Evolutionary conservation across 139 green algal genomes (phyloP).

Genomic region (Raphidocelis subcapitata): DNA sequence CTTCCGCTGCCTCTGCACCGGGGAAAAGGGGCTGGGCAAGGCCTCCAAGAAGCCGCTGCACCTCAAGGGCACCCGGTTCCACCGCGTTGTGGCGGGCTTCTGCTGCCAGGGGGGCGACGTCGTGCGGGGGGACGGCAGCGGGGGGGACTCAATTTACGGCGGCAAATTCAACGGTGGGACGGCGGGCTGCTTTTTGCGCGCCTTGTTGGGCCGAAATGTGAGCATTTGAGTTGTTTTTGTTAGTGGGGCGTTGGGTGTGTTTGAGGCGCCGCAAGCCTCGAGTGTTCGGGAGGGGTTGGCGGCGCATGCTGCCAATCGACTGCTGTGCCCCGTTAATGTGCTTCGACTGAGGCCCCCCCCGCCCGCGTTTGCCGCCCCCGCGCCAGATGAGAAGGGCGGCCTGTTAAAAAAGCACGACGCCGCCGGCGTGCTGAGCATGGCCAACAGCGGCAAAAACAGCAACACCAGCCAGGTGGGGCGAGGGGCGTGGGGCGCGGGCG

Average conservation of each 20-base stretch:
- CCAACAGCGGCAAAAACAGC: constrained; percentile 87
- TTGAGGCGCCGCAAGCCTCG: no score
- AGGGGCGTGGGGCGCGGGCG: no score
- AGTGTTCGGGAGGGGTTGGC: no score
- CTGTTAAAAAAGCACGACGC: constrained; percentile 76
- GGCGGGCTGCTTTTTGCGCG: no score
- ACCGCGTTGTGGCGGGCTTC: constrained; percentile 78
- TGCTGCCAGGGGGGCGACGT: constrained; percentile 81
- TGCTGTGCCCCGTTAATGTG: no score
- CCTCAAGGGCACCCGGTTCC: constrained; percentile 71
- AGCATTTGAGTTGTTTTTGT: no score
- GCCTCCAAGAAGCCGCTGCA: constrained; percentile 78
- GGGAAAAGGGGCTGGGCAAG: constrained; percentile 77
- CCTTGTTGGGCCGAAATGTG: no score
- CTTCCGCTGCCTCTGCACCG: constrained; percentile 58
- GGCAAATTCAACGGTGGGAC: constrained; percentile 76
- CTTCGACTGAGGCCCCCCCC: no score
- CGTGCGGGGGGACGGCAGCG: constrained; percentile 72
- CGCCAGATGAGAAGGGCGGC: constrained; percentile 66
- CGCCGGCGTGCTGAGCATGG: constrained; percentile 74
- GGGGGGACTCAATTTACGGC: constrained; percentile 82
- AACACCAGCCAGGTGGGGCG: constrained; percentile 59
- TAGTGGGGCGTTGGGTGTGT: no score
- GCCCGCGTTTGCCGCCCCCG: no score
- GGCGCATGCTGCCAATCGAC: no score